phyloP scores from a whole-genome alignment of 140 eudicot genomes.

The Oenanthe javanica region DNA sequence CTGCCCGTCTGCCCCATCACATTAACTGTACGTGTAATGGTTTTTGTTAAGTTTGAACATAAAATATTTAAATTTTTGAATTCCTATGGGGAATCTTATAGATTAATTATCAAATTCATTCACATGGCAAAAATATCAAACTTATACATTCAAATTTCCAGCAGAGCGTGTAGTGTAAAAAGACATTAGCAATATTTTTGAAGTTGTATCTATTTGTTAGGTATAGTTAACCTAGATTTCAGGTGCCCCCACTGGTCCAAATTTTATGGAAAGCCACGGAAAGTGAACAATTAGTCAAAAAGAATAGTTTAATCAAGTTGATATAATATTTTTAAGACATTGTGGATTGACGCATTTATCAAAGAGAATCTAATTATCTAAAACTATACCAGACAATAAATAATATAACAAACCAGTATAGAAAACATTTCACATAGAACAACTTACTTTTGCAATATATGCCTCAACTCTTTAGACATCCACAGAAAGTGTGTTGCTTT shows the following conservation, averaged over 20 bases:
- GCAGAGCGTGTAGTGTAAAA: not conserved
- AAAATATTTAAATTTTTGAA: too few species aligned
- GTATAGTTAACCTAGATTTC: not conserved
- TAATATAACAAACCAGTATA: not conserved
- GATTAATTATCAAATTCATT: too few species aligned
- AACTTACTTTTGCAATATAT: slow-evolving; percentile 67
- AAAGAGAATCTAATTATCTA: not conserved
- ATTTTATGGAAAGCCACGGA: not conserved
- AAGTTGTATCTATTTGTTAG: not conserved
- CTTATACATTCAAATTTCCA: too few species aligned
- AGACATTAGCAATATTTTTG: not conserved
- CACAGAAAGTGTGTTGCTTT: slow-evolving; percentile 31
- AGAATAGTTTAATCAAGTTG: not conserved
- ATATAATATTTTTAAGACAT: not conserved
- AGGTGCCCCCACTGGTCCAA: not conserved
- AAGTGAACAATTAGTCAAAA: not conserved
- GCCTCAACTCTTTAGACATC: slow-evolving; percentile 30
- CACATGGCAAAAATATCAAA: too few species aligned
- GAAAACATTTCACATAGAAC: not conserved
- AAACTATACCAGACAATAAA: not conserved
- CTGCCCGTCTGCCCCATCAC: not conserved
- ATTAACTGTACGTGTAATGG: not conserved
- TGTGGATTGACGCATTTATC: not conserved
- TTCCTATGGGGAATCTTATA: too few species aligned
- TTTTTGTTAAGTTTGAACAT: too few species aligned